phyloP scores from a whole-genome alignment of 108 stramenopile species.

The Pseudonitzschia pungens region DNA sequence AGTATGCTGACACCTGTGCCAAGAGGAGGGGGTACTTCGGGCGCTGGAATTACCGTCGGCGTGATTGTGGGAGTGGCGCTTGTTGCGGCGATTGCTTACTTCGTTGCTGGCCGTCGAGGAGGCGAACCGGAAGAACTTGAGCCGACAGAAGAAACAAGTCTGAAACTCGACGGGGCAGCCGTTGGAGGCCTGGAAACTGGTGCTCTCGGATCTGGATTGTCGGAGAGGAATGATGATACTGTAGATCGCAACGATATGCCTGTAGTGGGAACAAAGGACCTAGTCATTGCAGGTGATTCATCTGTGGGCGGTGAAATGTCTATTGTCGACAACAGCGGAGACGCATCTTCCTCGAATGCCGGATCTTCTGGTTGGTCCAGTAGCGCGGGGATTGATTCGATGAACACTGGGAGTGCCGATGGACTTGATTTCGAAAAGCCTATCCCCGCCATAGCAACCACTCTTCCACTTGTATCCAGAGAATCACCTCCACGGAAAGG shows the following conservation, averaged over 20 bases:
- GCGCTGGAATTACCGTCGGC: slow-evolving; percentile 46
- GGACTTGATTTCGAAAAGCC: slow-evolving; percentile 27
- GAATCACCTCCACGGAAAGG: neutral
- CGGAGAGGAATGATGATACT: neutral
- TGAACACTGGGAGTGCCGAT: slow-evolving; percentile 62
- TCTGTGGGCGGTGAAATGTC: slow-evolving; percentile 9
- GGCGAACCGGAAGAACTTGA: slow-evolving; percentile 29
- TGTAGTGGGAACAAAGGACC: slow-evolving; percentile 8
- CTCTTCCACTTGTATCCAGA: neutral
- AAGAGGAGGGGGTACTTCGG: neutral
- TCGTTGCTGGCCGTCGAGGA: slow-evolving; percentile 7
- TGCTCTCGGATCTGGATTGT: neutral
- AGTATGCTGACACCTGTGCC: neutral
- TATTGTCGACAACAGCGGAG: slow-evolving; percentile 22
- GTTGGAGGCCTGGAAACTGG: neutral
- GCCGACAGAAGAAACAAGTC: neutral
- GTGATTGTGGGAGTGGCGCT: slow-evolving; percentile 36
- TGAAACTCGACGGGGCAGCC: neutral
- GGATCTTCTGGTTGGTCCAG: slow-evolving; percentile 59
- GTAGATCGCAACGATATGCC: neutral
- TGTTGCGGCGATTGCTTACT: slow-evolving; percentile 19
- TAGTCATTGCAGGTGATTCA: neutral
- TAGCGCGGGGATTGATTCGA: slow-evolving; percentile 50
- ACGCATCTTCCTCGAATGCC: slow-evolving; percentile 38
- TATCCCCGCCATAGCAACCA: slow-evolving; percentile 14